These are phyloP conservation scores for Pezicula carpinea DNA, from an alignment of 2,329 filamentous ascomycete species.

Conservation along the genomic window DNA sequence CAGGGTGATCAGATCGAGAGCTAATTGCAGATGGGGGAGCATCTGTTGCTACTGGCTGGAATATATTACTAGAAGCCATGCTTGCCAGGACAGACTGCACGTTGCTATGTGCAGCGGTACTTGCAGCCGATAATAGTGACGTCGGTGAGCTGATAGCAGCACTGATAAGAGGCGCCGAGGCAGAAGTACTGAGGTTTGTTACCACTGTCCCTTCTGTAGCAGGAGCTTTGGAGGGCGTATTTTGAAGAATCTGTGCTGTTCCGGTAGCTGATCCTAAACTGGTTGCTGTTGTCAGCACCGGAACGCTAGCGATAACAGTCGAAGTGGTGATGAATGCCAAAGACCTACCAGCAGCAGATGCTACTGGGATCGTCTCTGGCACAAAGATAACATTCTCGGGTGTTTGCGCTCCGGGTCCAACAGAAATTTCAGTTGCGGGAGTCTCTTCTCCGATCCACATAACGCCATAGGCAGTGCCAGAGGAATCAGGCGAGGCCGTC, in stretches of 20 bases:
- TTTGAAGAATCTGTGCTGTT: conserved; percentile 31
- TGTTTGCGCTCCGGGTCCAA: not conserved
- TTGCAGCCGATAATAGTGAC: conserved; percentile 4
- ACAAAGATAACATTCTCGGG: not conserved
- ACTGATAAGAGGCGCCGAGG: conserved; percentile 20
- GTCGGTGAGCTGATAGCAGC: conserved; percentile 20
- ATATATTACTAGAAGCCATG: conserved; percentile 41
- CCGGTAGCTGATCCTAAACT: conserved; percentile 17
- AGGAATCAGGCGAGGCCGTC: not conserved
- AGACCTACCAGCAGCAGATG: conserved; percentile 2
- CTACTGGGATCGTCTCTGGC: not conserved
- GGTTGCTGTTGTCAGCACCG: conserved; percentile 27
- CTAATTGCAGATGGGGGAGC: conserved; percentile 45
- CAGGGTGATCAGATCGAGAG: conserved; percentile 52
- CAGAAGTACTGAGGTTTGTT: no score
- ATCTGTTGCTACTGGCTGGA: conserved; percentile 50
- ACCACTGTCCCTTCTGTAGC: conserved; percentile 28
- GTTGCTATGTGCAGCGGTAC: conserved; percentile 1
- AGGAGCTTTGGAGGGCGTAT: conserved; percentile 21
- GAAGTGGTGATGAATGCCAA: conserved; percentile 12
- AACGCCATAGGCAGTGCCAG: not conserved
- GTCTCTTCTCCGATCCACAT: not conserved
- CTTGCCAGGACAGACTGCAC: not conserved
- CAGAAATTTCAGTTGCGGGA: not conserved
- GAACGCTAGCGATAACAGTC: conserved; percentile 18